Percentiles rank a stretch among this genome's conserved stretches.
Conservation (phyloP, 768 basidiomycete genomes). For the Tephrocybe sp. region DNA sequence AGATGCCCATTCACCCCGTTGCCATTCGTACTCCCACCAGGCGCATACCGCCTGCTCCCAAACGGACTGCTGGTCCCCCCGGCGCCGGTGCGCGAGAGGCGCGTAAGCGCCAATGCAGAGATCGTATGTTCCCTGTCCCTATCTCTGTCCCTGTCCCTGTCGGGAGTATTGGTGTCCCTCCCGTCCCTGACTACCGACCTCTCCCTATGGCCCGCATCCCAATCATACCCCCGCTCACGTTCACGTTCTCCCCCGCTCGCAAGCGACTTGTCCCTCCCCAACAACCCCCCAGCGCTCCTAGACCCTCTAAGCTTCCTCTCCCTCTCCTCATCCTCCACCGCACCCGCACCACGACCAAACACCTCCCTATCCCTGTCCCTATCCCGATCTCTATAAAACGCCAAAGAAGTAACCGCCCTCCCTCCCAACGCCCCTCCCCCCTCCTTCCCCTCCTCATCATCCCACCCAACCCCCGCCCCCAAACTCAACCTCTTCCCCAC, state of each 20-base stretch:
- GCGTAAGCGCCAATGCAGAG: background rate
- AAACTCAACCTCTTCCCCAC: constrained; percentile 18
- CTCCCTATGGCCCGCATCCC: no score
- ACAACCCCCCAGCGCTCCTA: constrained; percentile 14
- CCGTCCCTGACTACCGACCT: no score
- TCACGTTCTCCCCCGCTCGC: constrained; percentile 18
- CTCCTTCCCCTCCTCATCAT: constrained; percentile 13
- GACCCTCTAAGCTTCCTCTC: background rate
- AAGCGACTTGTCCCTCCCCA: constrained; percentile 14
- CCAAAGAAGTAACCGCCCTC: constrained; percentile 60
- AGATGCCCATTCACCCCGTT: no score
- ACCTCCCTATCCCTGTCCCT: background rate
- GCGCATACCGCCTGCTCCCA: constrained; percentile 23
- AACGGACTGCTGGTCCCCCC: constrained; percentile 24
- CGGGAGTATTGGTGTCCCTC: constrained; percentile 3
- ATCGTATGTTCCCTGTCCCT: background rate
- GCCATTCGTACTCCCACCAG: no score
- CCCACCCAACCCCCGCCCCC: constrained; percentile 13
- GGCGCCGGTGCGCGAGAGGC: constrained; percentile 1
- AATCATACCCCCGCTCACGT: constrained; percentile 9
- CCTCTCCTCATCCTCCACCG: background rate
- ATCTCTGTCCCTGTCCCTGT: constrained; percentile 11
- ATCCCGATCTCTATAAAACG: constrained; percentile 30
- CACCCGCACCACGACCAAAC: no score
- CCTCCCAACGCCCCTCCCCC: constrained; percentile 9